These are phyloP conservation scores for Bacidia gigantensis DNA, from an alignment of 495 filamentous ascomycete genomes.

Conservation along the genomic window DNA sequence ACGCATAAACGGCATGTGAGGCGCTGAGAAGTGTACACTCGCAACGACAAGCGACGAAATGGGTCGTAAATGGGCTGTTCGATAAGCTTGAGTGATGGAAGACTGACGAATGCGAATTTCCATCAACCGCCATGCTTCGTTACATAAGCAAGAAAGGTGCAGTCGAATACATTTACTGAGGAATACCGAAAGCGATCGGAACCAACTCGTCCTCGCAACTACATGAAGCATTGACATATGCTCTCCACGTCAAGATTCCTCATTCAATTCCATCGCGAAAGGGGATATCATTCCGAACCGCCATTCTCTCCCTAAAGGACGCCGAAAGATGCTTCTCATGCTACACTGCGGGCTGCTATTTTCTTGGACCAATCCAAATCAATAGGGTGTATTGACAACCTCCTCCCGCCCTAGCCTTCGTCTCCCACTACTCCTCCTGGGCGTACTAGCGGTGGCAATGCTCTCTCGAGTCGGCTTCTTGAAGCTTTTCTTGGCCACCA, in stretches of 20 bases:
- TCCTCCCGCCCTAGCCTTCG: conserved; percentile 54
- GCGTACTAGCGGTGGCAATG: conserved; percentile 47
- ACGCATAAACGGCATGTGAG: not conserved
- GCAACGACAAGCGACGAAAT: not conserved
- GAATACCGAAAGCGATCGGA: no score
- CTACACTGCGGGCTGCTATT: no score
- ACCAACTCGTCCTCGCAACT: no score
- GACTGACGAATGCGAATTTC: no score
- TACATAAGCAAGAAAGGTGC: no score
- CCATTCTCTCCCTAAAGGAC: not conserved
- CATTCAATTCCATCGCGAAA: not conserved
- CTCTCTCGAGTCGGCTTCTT: conserved; percentile 86
- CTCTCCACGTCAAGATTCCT: not conserved
- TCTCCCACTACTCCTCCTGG: conserved; percentile 30
- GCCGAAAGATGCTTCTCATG: not conserved
- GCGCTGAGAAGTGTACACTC: not conserved
- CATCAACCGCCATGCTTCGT: no score
- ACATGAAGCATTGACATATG: no score
- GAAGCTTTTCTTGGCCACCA: conserved; percentile 75
- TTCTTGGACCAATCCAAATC: conserved; percentile 9
- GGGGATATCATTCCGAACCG: not conserved
- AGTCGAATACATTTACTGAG: no score
- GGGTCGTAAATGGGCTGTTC: no score
- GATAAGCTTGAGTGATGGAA: no score
- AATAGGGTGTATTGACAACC: conserved; percentile 79